phyloP scores from a whole-genome alignment of 164 flowering plant genomes.

The Cinnamomum chago region DNA sequence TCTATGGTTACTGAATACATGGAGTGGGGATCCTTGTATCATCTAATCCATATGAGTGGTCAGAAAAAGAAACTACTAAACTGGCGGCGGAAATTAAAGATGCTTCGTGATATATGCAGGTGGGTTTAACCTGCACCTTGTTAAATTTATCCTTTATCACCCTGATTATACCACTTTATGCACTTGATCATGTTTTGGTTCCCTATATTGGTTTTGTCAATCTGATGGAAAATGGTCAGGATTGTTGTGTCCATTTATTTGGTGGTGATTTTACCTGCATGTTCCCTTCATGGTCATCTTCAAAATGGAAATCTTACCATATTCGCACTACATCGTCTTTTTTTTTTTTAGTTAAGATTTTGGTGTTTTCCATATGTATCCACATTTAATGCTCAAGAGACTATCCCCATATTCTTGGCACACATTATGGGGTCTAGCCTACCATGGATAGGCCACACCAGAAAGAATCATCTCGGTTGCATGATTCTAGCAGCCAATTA shows the following conservation, averaged over 20 bases:
- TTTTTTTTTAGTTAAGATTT: no score
- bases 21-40: slow-evolving; percentile 91
- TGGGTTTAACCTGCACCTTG: slow-evolving; percentile 20
- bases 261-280: background rate
- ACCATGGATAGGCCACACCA: background rate
- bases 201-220: background rate
- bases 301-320: background rate
- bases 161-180: background rate
- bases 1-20: slow-evolving; percentile 98
- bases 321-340: background rate
- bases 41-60: slow-evolving; percentile 83
- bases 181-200: background rate
- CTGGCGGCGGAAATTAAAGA: slow-evolving; percentile 81
- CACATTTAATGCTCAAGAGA: no score
- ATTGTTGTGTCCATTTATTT: background rate
- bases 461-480: background rate
- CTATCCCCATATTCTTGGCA: background rate
- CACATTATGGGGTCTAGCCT: background rate
- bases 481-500: background rate
- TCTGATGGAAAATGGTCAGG: background rate
- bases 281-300: background rate
- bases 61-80: slow-evolving; percentile 85
- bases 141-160: background rate
- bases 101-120: slow-evolving; percentile 99
- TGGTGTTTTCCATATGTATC: no score